A percentile compares a stretch with the other conserved stretches of the same genome.
phyloP scores from a whole-genome alignment of 495 filamentous ascomycete species.

The Talaromyces stipitatus region DNA sequence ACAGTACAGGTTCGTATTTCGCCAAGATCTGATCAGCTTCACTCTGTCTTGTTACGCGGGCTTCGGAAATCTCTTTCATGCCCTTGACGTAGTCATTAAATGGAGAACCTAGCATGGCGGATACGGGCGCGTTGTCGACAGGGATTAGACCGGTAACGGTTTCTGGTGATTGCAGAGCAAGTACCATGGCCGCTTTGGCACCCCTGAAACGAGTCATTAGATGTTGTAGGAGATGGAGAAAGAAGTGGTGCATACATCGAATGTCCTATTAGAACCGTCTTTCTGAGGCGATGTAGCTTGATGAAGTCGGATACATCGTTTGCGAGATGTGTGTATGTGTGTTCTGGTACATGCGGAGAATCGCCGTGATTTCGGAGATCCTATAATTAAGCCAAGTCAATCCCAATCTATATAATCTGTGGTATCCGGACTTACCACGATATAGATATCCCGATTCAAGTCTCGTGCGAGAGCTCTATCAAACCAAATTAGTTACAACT shows the following conservation, averaged over 20 bases:
- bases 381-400: conserved; percentile 29
- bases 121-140: conserved; percentile 90
- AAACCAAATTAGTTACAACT: not conserved
- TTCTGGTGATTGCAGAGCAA: conserved; percentile 62
- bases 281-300: conserved; percentile 56
- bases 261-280: conserved; percentile 79
- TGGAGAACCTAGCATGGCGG: conserved; percentile 60
- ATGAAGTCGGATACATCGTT: conserved; percentile 83
- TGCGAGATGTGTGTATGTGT: conserved; percentile 83
- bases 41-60: conserved; percentile 52
- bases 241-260: conserved; percentile 62
- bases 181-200: conserved; percentile 87
- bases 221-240: not conserved
- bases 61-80: conserved; percentile 70
- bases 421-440: conserved; percentile 50
- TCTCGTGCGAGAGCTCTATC: conserved; percentile 73
- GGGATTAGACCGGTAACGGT: conserved; percentile 63
- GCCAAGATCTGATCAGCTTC: conserved; percentile 77
- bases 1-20: conserved; percentile 59
- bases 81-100: conserved; percentile 79
- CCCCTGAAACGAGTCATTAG: conserved; percentile 47
- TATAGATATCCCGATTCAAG: conserved; percentile 72
- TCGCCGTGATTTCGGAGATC: conserved; percentile 95
- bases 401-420: not conserved
- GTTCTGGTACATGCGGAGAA: conserved; percentile 65